Percentiles rank a stretch among this genome's conserved stretches.
phyloP scores from a whole-genome alignment of 176 grass and related monocot species.

The Carex pumila region DNA sequence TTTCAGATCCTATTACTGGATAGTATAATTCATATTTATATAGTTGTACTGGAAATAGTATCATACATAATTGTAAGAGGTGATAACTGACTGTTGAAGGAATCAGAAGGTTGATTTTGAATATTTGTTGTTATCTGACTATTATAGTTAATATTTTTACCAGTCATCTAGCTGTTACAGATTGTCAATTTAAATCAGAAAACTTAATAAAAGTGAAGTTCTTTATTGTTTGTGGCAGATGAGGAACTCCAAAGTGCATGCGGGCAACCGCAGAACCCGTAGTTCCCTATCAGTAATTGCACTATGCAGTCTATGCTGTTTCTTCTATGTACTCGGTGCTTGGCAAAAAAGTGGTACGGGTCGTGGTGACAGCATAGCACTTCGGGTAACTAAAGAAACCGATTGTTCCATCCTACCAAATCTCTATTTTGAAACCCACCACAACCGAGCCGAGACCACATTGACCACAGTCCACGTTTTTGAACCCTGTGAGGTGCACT shows the following conservation, averaged over 20 bases:
- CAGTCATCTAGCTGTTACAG: not conserved
- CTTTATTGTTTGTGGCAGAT: slow-evolving; percentile 42
- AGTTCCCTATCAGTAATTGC: slow-evolving; percentile 52
- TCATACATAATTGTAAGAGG: not conserved
- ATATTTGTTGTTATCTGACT: not conserved
- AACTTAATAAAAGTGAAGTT: not conserved
- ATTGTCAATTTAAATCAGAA: not conserved
- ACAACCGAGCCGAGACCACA: slow-evolving; percentile 32
- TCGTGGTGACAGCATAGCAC: slow-evolving; percentile 63
- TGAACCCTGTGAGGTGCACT: slow-evolving; percentile 47
- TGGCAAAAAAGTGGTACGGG: slow-evolving; percentile 82
- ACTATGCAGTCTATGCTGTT: slow-evolving; percentile 55
- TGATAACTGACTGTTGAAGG: not conserved
- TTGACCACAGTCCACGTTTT: slow-evolving; percentile 43
- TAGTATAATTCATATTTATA: not conserved
- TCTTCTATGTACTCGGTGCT: slow-evolving; percentile 77
- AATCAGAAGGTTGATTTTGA: not conserved
- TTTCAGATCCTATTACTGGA: too few relatives aligned
- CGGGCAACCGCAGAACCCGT: slow-evolving; percentile 33
- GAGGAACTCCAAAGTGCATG: slow-evolving; percentile 67
- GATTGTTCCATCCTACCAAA: slow-evolving; percentile 66
- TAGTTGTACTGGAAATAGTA: not conserved
- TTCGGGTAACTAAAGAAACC: slow-evolving; percentile 51
- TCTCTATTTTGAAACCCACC: slow-evolving; percentile 79
- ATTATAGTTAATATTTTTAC: not conserved